phyloP scores from a whole-genome alignment of 495 filamentous ascomycete genomes.

The Darksidea phi region DNA sequence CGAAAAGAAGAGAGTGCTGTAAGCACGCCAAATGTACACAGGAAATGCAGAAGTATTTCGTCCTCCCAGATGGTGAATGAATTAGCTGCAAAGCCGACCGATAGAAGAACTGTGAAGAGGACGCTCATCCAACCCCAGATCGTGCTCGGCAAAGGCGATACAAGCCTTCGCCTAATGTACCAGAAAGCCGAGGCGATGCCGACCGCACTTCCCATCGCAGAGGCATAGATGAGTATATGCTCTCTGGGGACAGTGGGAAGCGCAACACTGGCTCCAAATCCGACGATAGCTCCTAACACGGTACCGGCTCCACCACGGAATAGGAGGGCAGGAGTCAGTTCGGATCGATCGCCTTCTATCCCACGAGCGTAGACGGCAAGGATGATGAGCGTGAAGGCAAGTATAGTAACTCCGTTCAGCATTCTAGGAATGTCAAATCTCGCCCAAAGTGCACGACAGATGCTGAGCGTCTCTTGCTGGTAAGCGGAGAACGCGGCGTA shows the following conservation, averaged over 20 bases:
- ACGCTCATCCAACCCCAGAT: conserved; percentile 85
- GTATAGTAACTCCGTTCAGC: conserved; percentile 69
- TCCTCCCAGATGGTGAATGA: conserved; percentile 99
- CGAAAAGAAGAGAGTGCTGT: conserved; percentile 72
- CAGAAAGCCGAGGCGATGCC: conserved; percentile 60
- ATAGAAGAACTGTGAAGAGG: conserved; percentile 77
- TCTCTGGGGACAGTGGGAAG: conserved; percentile 31
- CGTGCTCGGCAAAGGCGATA: conserved; percentile 66
- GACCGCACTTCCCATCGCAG: conserved; percentile 62
- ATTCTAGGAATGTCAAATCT: conserved; percentile 85
- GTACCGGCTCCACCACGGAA: conserved; percentile 40
- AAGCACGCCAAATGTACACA: conserved; percentile 78
- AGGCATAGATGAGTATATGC: conserved; percentile 48
- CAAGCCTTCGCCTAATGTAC: conserved; percentile 49
- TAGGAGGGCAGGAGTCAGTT: conserved; percentile 53
- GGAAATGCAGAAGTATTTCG: conserved; percentile 86
- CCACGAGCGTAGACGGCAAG: conserved; percentile 71
- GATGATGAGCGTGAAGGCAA: conserved; percentile 63
- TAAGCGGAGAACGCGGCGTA: conserved; percentile 68
- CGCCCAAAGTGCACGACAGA: conserved; percentile 88
- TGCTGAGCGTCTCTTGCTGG: conserved; percentile 70
- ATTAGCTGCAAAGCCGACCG: conserved; percentile 90
- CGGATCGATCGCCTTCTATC: conserved; percentile 52
- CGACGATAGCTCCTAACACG: conserved; percentile 37
- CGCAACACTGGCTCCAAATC: conserved; percentile 30